A percentile compares a stretch with the other conserved stretches of the same genome.
Evolutionary conservation across 768 basidiomycete species (phyloP).

Genomic region (Tephrocybe sp.): DNA sequence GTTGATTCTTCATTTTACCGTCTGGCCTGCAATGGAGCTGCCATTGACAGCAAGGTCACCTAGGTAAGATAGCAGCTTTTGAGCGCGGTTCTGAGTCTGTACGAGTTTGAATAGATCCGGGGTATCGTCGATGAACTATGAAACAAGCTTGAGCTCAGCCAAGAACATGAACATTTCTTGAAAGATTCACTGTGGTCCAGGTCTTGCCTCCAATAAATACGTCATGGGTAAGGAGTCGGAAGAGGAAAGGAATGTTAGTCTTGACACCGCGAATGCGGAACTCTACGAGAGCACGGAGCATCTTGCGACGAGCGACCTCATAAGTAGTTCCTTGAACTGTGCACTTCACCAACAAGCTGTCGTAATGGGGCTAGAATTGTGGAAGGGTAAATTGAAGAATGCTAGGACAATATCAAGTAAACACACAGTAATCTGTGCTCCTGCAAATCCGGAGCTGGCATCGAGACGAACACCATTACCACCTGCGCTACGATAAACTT

Average conservation of each 20-base stretch:
- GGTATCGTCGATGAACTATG: conserved; percentile 97
- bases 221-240: conserved; percentile 95
- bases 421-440: conserved; percentile 93
- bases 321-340: conserved; percentile 96
- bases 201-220: conserved; percentile 96
- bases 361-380: conserved; percentile 85
- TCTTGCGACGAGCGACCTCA: conserved; percentile 97
- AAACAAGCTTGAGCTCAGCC: background rate
- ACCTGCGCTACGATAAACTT: conserved; percentile 97
- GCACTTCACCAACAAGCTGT: conserved; percentile 96
- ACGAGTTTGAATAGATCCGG: conserved; percentile 99
- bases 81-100: conserved; percentile 96
- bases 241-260: conserved; percentile 99
- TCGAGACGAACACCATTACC: conserved; percentile 98
- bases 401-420: background rate
- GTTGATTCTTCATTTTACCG: conserved; percentile 30
- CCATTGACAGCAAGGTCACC: conserved; percentile 99
- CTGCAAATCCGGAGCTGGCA: conserved; percentile 96
- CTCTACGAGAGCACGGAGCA: conserved; percentile 98
- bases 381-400: background rate
- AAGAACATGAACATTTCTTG: background rate
- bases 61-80: conserved; percentile 94
- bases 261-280: conserved; percentile 99
- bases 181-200: conserved; percentile 75
- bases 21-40: conserved; percentile 95